Evolutionary conservation across 1,284 basidiomycete species (phyloP), one percentile per base, ranked within the genome.

Genomic region (Flammula alnicola): DNA sequence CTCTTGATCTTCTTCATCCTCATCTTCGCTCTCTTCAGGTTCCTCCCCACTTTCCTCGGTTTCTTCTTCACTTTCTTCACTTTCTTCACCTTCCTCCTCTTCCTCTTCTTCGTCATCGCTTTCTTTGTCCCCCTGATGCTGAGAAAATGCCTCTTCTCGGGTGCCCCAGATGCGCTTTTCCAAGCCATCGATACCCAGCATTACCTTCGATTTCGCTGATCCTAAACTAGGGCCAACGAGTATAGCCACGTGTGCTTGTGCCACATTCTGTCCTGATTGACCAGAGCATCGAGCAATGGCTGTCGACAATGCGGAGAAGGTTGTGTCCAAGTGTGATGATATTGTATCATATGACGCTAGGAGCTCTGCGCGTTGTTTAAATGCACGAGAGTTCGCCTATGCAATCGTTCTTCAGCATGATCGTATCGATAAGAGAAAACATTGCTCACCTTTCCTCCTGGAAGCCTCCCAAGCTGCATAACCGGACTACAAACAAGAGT

Each of bases 261-360:
- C 55, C 23, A 41, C 33, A 14, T 46, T 32, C 31, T 26, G 8
- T 8, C n/a, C 17, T 31, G 11, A 4, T 32, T 22, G 46, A 11
- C 20, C 20, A 11, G 56, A 41, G 40, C 59, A 63, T 14, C 63
- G 71, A 1, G 81, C 80, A 31, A 85, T 70, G 1, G 86, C 82
- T 0, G 80, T 83, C 1, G 86, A 85, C 1, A 91, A 72, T 0
- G 84, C 78, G 4, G 80, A 75, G 62, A 89, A 91, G 0, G 88
- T 89, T 0, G 86, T 86, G 39, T 77, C 73, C 7, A 91, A 70
- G 64, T 90, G 88, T 1, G 84, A 89, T 0, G 80, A 71, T n/a
- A 91, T 76, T 0, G 77, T 81, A 59, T 91, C 88, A 47, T 83
- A 84, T 2, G 86, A 79, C 2, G 74, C 67, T 5, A 89, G 62